Base-by-base conservation (phyloP, 208 protist species). In the Leishmania guyanensis region DNA sequence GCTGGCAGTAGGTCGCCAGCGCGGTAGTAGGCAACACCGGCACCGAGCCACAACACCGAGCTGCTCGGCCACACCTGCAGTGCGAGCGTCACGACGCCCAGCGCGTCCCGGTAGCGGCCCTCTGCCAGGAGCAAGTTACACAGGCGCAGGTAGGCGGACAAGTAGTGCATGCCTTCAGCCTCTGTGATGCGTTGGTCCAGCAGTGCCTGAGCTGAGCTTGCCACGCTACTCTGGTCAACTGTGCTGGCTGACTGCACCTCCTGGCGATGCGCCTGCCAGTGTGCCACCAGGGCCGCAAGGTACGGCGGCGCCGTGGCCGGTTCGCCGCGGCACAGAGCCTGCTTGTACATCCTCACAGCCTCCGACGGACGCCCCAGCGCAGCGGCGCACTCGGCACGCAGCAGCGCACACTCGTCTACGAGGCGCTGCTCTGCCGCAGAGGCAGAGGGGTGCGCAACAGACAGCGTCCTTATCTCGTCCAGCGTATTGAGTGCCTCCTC, bases 11-110 rank as follows among this genome's bases (percentile, higher is more conserved):
- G 68, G 77, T 96, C 86, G 33, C 86, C 91, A 36, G 92, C 60
- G 48, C 94, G 90, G 87, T 94, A 97, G 85, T 96, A 98, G 22
- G 92, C 84, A 68, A 98, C 94, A 56, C 95, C 96, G 9, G 92
- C 88, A 39, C 93, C 95, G 58, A 97, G 87, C 95, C 96, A 98
- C 87, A 94, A 86, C 53, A 96, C 77, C n/a, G 91, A 88, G 66
- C 88, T 91, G 54, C 29, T 26, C 5, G 94, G 93, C 94, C 94
- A 98, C 64, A 84, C 83, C 78, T 93, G 83, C 53, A 95, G 81
- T 1, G 87, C 94, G 65, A 94, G 74, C 5, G 94, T 89, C 58
- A 94, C 93, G 17, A 94, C 92, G 16, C 90, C 92, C 17, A 93
- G 87, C 5, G 96, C 94, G 80, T 97, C 92, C 20, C 85, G 66